Evolutionary conservation across 2,329 filamentous ascomycete species (phyloP), one percentile per base, ranked within the genome.

Genomic region (Myriosclerotinia curreyana): DNA sequence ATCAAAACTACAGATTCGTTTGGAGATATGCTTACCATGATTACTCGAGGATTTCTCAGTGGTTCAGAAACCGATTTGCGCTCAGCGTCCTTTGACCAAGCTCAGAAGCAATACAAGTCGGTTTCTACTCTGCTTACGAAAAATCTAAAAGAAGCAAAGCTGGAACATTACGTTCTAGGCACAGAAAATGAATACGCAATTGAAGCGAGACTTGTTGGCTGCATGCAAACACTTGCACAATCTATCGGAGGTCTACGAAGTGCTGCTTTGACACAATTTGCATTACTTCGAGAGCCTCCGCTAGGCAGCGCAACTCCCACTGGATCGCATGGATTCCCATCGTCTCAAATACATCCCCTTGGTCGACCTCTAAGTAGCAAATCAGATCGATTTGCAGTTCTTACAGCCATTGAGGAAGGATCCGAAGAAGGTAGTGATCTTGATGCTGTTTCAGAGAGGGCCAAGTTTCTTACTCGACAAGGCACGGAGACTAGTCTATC

Each of bases 241-340:
- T 92, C 92, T 69, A 88, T 97, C 68, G 93, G 94, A 75, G 95
- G 94, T 9, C 79, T 99, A 72, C 85, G 92, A 69, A 96, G 92
- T 79, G 92, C 95, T 42, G 91, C 95, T 34, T 85, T 89, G 65
- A 93, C 92, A 28, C 94, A 99, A 72, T 96, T 98, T 73, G 85
- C 89, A 20, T 82, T 98, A 40, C 80, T 96, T 42, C 87, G 87
- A 66, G 90, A 95, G 73, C 75, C 66, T 8, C 61, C 54, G 34
- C 51, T 59, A 50, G 69, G 69, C 28, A 64, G 62, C 25, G 66
- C 64, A 38, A 69, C 69, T 5, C 42, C 61, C 59, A 60, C 67
- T 17, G 52, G 68, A 44, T 55, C 61, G 12, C 52, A 58, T 25
- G 44, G 44, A 7, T 63, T 59, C 38, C 34, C 42, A 11, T 34